Conservation (phyloP, 2,329 filamentous ascomycete genomes). For the Tothia fuscella region DNA sequence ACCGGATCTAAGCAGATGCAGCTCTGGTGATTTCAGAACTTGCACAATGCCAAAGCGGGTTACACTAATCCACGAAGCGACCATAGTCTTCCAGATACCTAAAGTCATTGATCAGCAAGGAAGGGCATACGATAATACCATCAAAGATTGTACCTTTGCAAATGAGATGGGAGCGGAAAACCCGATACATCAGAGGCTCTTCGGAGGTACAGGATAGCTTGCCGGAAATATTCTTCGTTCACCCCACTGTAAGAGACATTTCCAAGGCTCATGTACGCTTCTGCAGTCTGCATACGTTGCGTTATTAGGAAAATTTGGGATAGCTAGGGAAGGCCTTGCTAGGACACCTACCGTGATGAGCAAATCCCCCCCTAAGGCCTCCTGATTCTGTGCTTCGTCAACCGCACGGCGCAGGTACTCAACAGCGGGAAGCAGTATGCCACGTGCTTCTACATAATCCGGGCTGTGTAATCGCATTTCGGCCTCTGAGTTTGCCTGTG, state of each 20-base stretch:
- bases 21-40: neutral
- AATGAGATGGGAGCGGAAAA: slow-evolving; percentile 32
- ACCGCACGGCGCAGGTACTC: slow-evolving; percentile 40
- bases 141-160: slow-evolving; percentile 31
- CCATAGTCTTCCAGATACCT: slow-evolving; percentile 11
- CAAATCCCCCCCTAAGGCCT: slow-evolving; percentile 29
- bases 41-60: neutral
- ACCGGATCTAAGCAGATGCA: too few species aligned
- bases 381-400: slow-evolving; percentile 28
- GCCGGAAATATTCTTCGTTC: slow-evolving; percentile 33
- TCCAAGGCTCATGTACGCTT: slow-evolving; percentile 41
- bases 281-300: slow-evolving; percentile 30
- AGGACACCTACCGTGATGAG: slow-evolving; percentile 29
- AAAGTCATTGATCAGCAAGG: slow-evolving; percentile 1
- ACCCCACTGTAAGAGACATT: slow-evolving; percentile 35
- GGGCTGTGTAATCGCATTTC: slow-evolving; percentile 26
- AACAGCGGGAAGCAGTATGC: slow-evolving; percentile 37
- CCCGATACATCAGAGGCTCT: slow-evolving; percentile 29
- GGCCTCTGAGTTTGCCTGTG: slow-evolving; percentile 21
- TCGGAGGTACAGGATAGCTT: slow-evolving; percentile 35
- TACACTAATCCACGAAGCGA: neutral
- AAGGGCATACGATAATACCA: neutral
- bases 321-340: neutral
- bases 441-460: slow-evolving; percentile 42
- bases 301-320: slow-evolving; percentile 7